Evolutionary conservation across 2,329 filamentous ascomycete genomes (phyloP).

Genomic region (Clonostachys rhizophaga): DNA sequence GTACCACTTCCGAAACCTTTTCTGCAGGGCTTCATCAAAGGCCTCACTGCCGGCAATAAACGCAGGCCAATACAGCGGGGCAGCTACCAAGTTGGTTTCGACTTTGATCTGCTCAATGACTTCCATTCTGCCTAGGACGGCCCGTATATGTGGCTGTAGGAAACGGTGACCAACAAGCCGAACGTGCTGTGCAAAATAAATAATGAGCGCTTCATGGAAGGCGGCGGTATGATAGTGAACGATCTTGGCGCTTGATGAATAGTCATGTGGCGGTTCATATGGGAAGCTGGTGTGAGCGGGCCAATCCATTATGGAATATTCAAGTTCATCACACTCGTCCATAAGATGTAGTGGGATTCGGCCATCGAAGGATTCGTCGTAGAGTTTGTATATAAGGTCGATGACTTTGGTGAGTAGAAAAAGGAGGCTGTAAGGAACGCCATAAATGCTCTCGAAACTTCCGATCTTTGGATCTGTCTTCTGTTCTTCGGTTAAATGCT

Average conservation of each 20-base stretch:
- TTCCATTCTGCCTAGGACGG: slow-evolving; percentile 9
- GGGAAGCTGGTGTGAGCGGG: no score
- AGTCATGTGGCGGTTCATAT: neutral
- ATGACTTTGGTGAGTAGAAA: slow-evolving; percentile 2
- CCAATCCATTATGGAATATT: slow-evolving; percentile 10
- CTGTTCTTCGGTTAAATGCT: neutral
- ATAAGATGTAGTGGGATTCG: slow-evolving; percentile 7
- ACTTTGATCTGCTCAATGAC: slow-evolving; percentile 12
- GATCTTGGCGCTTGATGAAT: neutral
- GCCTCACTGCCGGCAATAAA: slow-evolving; percentile 14
- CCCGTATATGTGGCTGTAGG: slow-evolving; percentile 7
- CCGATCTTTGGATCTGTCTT: neutral
- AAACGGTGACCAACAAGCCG: slow-evolving; percentile 8
- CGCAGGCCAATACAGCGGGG: slow-evolving; percentile 13
- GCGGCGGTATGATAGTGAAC: slow-evolving; percentile 6
- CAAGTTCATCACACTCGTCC: slow-evolving; percentile 15
- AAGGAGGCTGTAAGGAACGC: slow-evolving; percentile 7
- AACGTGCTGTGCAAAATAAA: slow-evolving; percentile 13
- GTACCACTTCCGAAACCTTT: slow-evolving; percentile 12
- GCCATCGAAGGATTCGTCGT: neutral
- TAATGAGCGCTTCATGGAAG: slow-evolving; percentile 15
- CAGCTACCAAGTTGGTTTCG: slow-evolving; percentile 8
- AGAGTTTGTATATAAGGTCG: slow-evolving; percentile 4
- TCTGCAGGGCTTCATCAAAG: slow-evolving; percentile 8
- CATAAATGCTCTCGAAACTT: slow-evolving; percentile 9